Conservation (phyloP, 306 rosid genomes). For the Glycine tomentella region DNA sequence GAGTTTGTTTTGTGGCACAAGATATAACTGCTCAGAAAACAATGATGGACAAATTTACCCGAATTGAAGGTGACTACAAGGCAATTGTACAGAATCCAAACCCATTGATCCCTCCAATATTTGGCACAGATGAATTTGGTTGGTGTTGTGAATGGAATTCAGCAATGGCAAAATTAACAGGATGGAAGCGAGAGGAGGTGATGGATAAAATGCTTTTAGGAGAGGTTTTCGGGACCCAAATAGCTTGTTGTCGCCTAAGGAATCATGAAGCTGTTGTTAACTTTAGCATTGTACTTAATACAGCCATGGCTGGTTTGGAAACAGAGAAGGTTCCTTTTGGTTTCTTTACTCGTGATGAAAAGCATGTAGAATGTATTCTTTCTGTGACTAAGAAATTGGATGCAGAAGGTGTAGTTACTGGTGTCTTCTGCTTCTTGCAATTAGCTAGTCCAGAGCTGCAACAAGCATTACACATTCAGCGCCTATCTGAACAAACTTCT, state of each 20-base stretch:
- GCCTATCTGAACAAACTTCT: constrained; percentile 77
- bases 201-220: constrained; percentile 85
- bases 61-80: constrained; percentile 88
- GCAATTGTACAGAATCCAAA: constrained; percentile 84
- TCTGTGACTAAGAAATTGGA: constrained; percentile 77
- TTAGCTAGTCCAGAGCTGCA: constrained; percentile 86
- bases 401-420: constrained; percentile 68
- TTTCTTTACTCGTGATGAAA: constrained; percentile 62
- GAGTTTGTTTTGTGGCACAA: constrained; percentile 92
- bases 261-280: constrained; percentile 82
- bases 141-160: constrained; percentile 94
- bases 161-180: constrained; percentile 79
- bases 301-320: constrained; percentile 73
- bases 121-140: constrained; percentile 86
- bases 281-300: constrained; percentile 71
- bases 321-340: constrained; percentile 72
- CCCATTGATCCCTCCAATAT: constrained; percentile 87
- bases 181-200: constrained; percentile 78
- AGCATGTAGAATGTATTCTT: constrained; percentile 72
- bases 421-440: constrained; percentile 86
- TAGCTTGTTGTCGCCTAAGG: constrained; percentile 73
- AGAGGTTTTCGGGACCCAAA: constrained; percentile 74
- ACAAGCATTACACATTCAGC: constrained; percentile 77
- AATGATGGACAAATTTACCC: constrained; percentile 88
- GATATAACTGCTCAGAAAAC: constrained; percentile 86